Conservation (phyloP, 1,284 basidiomycete species). For the Nidula niveotomentosa region DNA sequence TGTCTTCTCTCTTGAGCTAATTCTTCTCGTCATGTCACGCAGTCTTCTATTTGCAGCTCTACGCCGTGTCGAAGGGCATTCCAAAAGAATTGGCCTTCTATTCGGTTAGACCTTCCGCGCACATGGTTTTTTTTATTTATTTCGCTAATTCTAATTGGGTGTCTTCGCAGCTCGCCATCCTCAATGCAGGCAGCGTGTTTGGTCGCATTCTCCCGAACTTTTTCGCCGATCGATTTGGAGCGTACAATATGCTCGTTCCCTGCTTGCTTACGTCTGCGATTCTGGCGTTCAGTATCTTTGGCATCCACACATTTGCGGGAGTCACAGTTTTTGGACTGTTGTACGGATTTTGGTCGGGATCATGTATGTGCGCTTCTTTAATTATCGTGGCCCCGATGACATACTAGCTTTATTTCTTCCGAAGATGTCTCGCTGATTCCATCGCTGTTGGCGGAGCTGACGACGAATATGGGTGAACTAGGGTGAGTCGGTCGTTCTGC, state of each 20-base stretch:
- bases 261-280: slow-evolving; percentile 38
- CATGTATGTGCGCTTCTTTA: slow-evolving; percentile 32
- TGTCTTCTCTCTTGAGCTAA: slow-evolving; percentile 3
- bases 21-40: slow-evolving; percentile 6
- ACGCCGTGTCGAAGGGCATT: slow-evolving; percentile 41
- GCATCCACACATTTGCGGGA: slow-evolving; percentile 32
- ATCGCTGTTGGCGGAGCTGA: slow-evolving; percentile 41
- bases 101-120: slow-evolving; percentile 26
- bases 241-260: slow-evolving; percentile 41
- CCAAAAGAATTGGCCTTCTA: slow-evolving; percentile 43
- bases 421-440: slow-evolving; percentile 51
- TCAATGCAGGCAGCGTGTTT: slow-evolving; percentile 47
- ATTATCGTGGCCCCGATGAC: background rate
- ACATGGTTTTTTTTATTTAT: background rate
- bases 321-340: slow-evolving; percentile 39
- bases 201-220: slow-evolving; percentile 49
- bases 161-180: slow-evolving; percentile 33
- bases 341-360: slow-evolving; percentile 51
- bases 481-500: slow-evolving; percentile 31
- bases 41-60: slow-evolving; percentile 60
- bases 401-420: background rate
- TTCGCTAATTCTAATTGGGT: too few relatives aligned
- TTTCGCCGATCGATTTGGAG: slow-evolving; percentile 45
- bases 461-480: slow-evolving; percentile 39
- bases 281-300: slow-evolving; percentile 43